Evolutionary conservation across 306 rosid species (phyloP), one percentile per base, ranked within the genome.

Genomic region (Dryas octopetala): DNA sequence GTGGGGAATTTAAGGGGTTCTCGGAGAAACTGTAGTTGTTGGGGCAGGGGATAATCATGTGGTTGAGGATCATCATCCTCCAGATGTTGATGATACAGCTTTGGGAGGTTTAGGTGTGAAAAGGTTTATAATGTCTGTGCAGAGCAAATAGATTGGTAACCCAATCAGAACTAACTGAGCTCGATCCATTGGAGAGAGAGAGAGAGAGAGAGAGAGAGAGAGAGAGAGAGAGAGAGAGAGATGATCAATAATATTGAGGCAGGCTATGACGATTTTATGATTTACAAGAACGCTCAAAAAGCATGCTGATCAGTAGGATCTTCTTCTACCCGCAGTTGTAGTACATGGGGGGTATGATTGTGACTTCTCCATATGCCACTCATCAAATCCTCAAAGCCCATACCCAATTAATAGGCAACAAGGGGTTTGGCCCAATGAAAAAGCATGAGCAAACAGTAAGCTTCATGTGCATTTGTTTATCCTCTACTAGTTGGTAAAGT

Each of bases 91-190:
- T 59, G 58, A 63, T 77, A 70, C 64, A 4, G 88, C 86, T 5
- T 83, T 88, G 0, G 88, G 48, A 64, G 91, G 86, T 17, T 84
- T 78, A 16, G 90, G 65, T 54, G 83, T 79, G 85, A 88, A 85
- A n/a, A 89, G 91, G 55, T 69, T 73, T 0, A 85, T 6, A 64
- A 86, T 71, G 78, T 90, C 95, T 6, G 89, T 80, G 53, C 83
- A 90, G 67, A 89, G 71, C 52, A 89, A 88, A 76, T 85, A 71
- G 70, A 90, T 79, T 8, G 93, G 85, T 3, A 93, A 58, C n/a
- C 84, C 94, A 2, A 88, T 2, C 50, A 93, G 54, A 41, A 89
- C 45, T 67, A 85, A 54, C 73, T 73, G 84, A 38, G 87, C 74
- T 28, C 90, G 88, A 83, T 87, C 92, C 92, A 87, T 73, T 23